Evolutionary conservation across 1,284 basidiomycete species (phyloP).

Genomic region (Flammula alnicola): DNA sequence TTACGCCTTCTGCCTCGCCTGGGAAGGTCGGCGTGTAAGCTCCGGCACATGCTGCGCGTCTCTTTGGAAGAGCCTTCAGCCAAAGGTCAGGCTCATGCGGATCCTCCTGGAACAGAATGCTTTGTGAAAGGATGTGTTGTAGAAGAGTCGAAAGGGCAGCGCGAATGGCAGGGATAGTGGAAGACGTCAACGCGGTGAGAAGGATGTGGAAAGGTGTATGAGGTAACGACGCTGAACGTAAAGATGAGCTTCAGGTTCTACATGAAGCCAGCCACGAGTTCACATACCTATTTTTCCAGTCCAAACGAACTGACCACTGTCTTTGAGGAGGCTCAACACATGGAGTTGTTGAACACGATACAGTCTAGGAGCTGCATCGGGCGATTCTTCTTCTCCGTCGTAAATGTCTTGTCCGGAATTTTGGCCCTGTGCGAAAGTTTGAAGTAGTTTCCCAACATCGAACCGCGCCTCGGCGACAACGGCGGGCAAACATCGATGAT

Average conservation of each 20-base stretch:
- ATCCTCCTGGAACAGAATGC: conserved; percentile 85
- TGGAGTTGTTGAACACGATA: conserved; percentile 76
- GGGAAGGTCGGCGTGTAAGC: conserved; percentile 50
- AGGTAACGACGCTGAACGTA: conserved; percentile 43
- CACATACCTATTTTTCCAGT: conserved; percentile 67
- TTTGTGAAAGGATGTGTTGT: conserved; percentile 63
- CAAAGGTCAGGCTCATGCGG: conserved; percentile 75
- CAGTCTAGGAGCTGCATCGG: conserved; percentile 45
- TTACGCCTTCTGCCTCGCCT: conserved; percentile 64
- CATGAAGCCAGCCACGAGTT: conserved; percentile 22
- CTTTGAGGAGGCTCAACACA: conserved; percentile 71
- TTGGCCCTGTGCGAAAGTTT: conserved; percentile 35
- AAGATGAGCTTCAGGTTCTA: conserved; percentile 1
- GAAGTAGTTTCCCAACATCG: conserved; percentile 84
- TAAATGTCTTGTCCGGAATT: conserved; percentile 19
- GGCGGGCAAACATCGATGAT: conserved; percentile 77
- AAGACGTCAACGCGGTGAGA: conserved; percentile 62
- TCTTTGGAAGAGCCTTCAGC: conserved; percentile 65
- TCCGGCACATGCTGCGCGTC: conserved; percentile 23
- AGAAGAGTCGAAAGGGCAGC: conserved; percentile 62
- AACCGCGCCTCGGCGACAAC: conserved; percentile 81
- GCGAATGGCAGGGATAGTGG: conserved; percentile 56
- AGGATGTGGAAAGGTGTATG: conserved; percentile 70
- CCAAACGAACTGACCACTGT: conserved; percentile 82
- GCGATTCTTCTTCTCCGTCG: conserved; percentile 24